Evolutionary conservation across 2,329 filamentous ascomycete species (phyloP), one percentile per base, ranked within the genome.

Genomic region (Pseudocercospora fijiensis): DNA sequence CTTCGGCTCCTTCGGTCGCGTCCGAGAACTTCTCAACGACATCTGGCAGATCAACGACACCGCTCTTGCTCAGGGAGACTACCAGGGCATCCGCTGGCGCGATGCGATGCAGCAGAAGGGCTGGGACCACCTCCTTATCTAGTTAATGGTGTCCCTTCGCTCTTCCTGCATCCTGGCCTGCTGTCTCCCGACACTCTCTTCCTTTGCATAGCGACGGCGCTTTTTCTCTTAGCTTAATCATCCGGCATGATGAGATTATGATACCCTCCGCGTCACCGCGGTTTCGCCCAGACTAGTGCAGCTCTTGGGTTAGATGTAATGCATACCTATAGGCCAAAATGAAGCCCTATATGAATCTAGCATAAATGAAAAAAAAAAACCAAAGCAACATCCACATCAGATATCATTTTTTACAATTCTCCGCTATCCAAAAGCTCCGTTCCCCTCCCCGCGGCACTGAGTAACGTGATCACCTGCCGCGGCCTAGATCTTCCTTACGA

Each of bases 81-180:
- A 74, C 71, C 88, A 86, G 75, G 89, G 89, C 80, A 86, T 96
- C 78, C 92, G 93, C 87, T 98, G 94, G 94, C 85, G 94, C 81
- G 91, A 96, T 80, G 86, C 94, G 76, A 96, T 97, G 92, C 87
- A 86, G 80, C 86, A 89, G 80, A 95, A 94, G 81, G 87, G 87
- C 71, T 96, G 92, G 93, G 91, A 96, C 77, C 95, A 92, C 81
- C 84, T 97, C 78, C 86, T 97, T 78, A 93, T 97, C 79, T 96
- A 69, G 61, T 55, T 96, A 69, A 62, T 55, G 58, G 63, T 60
- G 22, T 52, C 41, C 47, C 5, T 24, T n/a, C n/a, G 55, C 27
- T 51, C 28, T 63, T 60, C 61, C 60, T 66, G 69, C 69, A 69
- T 73, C 72, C 71, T 71, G 69, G 71, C 71, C 65, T 72, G 63